These are phyloP conservation scores for Chrysanthemum makinoi DNA, from an alignment of 129 eudicot genomes.

Conservation along the genomic window DNA sequence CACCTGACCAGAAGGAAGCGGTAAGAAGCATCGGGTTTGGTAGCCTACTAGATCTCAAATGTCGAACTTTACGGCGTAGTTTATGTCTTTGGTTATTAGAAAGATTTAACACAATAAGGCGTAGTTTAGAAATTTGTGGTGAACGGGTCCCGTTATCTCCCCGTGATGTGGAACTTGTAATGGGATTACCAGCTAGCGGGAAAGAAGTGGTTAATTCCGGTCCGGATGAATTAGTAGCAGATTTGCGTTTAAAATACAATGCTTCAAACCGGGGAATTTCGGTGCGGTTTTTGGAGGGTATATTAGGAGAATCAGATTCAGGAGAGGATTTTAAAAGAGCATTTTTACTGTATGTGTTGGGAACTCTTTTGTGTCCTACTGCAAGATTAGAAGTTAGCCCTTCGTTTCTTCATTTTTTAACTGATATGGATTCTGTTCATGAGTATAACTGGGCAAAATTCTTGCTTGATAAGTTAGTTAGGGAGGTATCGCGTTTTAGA, in stretches of 20 bases:
- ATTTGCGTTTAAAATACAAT: constrained; percentile 58
- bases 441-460: constrained; percentile 84
- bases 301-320: constrained; percentile 58
- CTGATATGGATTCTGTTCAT: constrained; percentile 69
- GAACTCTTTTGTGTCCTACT: constrained; percentile 84
- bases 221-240: constrained; percentile 67
- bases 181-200: constrained; percentile 80
- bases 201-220: constrained; percentile 77
- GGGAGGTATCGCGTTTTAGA: constrained; percentile 80
- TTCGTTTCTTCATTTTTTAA: constrained; percentile 71
- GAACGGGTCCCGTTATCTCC: constrained; percentile 69
- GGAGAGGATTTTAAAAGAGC: constrained; percentile 87
- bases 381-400: constrained; percentile 90
- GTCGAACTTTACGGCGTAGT: constrained; percentile 71
- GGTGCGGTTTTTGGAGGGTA: constrained; percentile 66
- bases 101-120: constrained; percentile 67
- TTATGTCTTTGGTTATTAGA: constrained; percentile 78
- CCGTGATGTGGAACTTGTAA: constrained; percentile 75
- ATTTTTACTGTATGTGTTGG: constrained; percentile 70
- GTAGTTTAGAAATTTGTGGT: constrained; percentile 75
- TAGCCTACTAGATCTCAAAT: constrained; percentile 73
- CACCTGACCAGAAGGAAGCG: constrained; percentile 67
- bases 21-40: constrained; percentile 79
- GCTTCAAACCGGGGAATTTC: constrained; percentile 84
- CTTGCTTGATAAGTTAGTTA: constrained; percentile 79